These are phyloP conservation scores for Turritis glabra DNA, from an alignment of 345 rosid genomes.

Conservation along the genomic window DNA sequence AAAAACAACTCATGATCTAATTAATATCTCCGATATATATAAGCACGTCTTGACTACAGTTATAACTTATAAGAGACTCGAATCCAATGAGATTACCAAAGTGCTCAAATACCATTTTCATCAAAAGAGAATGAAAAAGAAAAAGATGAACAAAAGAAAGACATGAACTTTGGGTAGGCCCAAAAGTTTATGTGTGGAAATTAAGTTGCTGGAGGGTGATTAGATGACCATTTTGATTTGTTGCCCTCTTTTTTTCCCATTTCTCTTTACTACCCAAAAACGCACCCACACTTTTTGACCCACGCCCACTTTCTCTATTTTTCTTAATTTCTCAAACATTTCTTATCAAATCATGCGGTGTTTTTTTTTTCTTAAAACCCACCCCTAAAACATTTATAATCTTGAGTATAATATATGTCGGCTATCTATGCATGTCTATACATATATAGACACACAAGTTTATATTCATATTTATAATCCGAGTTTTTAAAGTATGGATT, in stretches of 20 bases:
- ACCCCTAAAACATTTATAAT: not conserved
- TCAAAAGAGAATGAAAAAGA: not conserved
- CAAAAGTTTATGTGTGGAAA: slow-evolving; percentile 25
- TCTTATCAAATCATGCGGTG: slow-evolving; percentile 8
- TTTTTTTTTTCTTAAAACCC: not conserved
- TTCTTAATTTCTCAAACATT: not conserved
- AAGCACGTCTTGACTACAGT: not conserved
- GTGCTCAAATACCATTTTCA: slow-evolving; percentile 10
- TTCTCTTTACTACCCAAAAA: slow-evolving; percentile 28
- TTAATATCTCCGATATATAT: not conserved
- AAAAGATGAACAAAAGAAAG: not conserved
- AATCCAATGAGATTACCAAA: slow-evolving; percentile 20
- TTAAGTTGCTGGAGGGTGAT: slow-evolving; percentile 40
- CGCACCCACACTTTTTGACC: slow-evolving; percentile 40
- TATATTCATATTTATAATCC: not conserved
- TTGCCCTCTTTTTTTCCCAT: slow-evolving; percentile 25
- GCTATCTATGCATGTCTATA: slow-evolving; percentile 11
- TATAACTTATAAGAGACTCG: not conserved
- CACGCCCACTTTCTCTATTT: slow-evolving; percentile 28
- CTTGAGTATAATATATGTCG: slow-evolving; percentile 12
- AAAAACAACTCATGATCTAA: not conserved
- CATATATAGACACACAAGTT: slow-evolving; percentile 27
- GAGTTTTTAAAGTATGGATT: not conserved
- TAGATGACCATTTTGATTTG: slow-evolving; percentile 43
- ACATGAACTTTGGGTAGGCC: slow-evolving; percentile 18